Conservation (phyloP, 345 rosid species). For the Boechera retrofracta region DNA sequence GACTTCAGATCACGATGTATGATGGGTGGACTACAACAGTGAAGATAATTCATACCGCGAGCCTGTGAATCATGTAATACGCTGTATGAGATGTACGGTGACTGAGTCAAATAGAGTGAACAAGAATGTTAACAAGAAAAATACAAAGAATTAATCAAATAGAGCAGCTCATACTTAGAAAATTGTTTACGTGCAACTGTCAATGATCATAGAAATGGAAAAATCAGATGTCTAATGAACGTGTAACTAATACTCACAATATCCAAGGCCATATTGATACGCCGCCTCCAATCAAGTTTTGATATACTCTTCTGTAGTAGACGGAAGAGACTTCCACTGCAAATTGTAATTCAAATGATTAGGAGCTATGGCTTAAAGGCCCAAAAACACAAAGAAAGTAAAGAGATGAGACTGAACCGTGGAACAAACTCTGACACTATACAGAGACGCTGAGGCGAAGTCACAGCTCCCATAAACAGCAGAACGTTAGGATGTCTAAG, state of each 20-base stretch:
- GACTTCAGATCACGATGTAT: conserved; percentile 99
- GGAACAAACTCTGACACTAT: conserved; percentile 96
- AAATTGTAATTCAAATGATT: conserved; percentile 15
- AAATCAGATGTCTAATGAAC: conserved; percentile 1
- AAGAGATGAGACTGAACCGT: conserved; percentile 60
- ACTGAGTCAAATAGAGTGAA: conserved; percentile 1
- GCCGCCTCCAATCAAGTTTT: conserved; percentile 91
- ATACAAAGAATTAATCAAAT: conserved; percentile 20
- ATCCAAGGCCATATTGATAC: conserved; percentile 85
- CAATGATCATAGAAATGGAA: conserved; percentile 1
- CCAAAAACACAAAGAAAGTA: conserved; percentile 8
- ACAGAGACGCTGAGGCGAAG: conserved; percentile 88
- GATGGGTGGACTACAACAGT: conserved; percentile 82
- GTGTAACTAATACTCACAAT: conserved; percentile 61
- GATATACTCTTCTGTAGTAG: conserved; percentile 70
- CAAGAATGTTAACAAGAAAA: conserved; percentile 23
- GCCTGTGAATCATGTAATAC: conserved; percentile 57
- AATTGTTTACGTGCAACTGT: background rate
- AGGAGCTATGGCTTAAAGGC: conserved; percentile 20
- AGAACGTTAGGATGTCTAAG: conserved; percentile 92
- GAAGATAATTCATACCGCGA: conserved; percentile 97
- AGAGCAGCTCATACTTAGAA: conserved; percentile 11
- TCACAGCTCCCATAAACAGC: conserved; percentile 96
- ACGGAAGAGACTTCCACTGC: conserved; percentile 96
- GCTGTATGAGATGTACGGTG: conserved; percentile 32